These are phyloP conservation scores for fission yeast (Schizosaccharomyces pombe) DNA, from an alignment of 805 yeast species.

Conservation along the genomic window DNA sequence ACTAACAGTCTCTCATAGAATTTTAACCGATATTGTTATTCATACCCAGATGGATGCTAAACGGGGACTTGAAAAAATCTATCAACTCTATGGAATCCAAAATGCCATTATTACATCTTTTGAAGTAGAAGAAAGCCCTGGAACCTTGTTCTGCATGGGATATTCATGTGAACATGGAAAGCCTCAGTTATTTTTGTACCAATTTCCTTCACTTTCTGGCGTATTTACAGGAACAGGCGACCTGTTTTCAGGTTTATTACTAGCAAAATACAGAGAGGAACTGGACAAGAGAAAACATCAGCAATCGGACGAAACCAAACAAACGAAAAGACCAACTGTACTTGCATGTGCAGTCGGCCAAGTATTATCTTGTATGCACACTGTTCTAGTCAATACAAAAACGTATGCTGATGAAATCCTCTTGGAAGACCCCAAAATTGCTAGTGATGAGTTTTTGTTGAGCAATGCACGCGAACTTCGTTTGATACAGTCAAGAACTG, in stretches of 20 bases:
- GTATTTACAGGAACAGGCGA: conserved; percentile 1
- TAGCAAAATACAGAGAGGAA: not conserved
- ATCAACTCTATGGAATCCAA: not conserved
- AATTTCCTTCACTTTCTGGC: conserved; percentile 8
- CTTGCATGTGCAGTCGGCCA: not conserved
- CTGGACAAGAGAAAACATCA: not conserved
- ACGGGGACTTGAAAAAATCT: not conserved
- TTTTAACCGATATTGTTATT: not conserved
- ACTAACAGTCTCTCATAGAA: not conserved
- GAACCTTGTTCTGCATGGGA: not conserved
- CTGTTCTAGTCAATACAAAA: not conserved
- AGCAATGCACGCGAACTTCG: conserved; percentile 1
- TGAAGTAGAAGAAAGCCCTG: not conserved
- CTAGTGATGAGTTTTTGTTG: not conserved
- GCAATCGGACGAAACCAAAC: not conserved
- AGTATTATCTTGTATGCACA: not conserved
- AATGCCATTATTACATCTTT: not conserved
- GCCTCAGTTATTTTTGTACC: conserved; percentile 15
- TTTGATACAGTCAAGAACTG: not conserved
- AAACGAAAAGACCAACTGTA: not conserved
- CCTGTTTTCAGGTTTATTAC: not conserved
- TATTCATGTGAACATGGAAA: not conserved
- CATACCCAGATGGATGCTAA: not conserved
- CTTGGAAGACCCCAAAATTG: not conserved
- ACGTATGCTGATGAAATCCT: not conserved